Evolutionary conservation across 2,329 filamentous ascomycete species (phyloP).

Genomic region (Chaetomiaceae sp.): DNA sequence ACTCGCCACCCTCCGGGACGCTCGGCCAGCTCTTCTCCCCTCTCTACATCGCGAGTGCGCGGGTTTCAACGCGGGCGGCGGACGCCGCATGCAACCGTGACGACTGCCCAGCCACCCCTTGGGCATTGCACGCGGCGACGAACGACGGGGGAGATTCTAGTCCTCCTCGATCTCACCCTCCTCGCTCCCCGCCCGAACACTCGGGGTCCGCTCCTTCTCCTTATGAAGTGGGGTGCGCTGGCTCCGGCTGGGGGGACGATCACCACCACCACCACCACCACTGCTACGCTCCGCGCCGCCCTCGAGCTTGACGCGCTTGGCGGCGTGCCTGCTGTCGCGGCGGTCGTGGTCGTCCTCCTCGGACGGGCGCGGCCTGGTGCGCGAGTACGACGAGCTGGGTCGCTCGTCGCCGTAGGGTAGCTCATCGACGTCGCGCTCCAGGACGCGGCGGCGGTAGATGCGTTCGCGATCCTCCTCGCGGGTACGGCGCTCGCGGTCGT

Average conservation of each 20-base stretch:
- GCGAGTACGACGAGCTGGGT: slow-evolving; percentile 44
- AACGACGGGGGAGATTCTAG: slow-evolving; percentile 30
- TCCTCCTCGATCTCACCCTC: slow-evolving; percentile 97
- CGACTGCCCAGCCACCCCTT: no score
- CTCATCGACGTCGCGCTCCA: slow-evolving; percentile 75
- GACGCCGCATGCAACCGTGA: no score
- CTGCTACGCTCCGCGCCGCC: slow-evolving; percentile 31
- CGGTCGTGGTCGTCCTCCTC: slow-evolving; percentile 67
- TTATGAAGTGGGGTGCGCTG: slow-evolving; percentile 31
- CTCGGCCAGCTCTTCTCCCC: no score
- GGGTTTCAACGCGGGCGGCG: no score
- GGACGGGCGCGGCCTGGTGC: slow-evolving; percentile 66
- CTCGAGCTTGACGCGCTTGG: slow-evolving; percentile 62
- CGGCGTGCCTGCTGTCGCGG: slow-evolving; percentile 50
- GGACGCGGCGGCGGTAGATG: slow-evolving; percentile 70
- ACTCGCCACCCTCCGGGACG: no score
- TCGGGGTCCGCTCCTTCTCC: slow-evolving; percentile 39
- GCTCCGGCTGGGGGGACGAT: slow-evolving; percentile 53
- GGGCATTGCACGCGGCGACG: background rate
- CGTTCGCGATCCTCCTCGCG: slow-evolving; percentile 88
- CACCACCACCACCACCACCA: slow-evolving; percentile 36
- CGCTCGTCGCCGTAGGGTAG: slow-evolving; percentile 83
- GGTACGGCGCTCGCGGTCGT: slow-evolving; percentile 82
- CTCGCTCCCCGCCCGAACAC: slow-evolving; percentile 81
- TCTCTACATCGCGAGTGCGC: no score